Conservation (phyloP, 805 yeast genomes). For the Schizosaccharomyces cryophilus region DNA sequence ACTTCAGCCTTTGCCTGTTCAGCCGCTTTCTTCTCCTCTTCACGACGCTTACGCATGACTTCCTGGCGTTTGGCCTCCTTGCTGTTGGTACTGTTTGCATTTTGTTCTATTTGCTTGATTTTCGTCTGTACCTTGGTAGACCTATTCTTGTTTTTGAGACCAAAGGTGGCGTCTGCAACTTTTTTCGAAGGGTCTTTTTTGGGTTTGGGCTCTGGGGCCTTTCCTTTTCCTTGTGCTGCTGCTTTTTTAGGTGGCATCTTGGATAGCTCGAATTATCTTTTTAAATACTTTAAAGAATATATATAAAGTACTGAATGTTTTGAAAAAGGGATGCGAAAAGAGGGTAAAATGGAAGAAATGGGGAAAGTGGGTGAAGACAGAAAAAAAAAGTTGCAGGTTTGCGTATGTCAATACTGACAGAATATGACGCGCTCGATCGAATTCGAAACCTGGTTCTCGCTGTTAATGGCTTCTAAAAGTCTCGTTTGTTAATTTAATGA, state of each 20-base stretch:
- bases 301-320: no score
- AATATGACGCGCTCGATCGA: no score
- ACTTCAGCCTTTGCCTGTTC: constrained; percentile 80
- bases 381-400: no score
- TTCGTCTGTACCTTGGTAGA: constrained; percentile 67
- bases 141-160: constrained; percentile 83
- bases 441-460: no score
- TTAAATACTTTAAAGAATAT: no score
- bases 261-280: no score
- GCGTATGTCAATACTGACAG: not conserved
- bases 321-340: no score
- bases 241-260: not conserved
- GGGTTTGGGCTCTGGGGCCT: not conserved
- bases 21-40: constrained; percentile 69
- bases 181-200: not conserved
- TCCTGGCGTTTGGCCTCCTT: constrained; percentile 20
- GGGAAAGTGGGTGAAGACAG: no score
- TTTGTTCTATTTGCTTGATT: constrained; percentile 43
- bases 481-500: no score
- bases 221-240: not conserved
- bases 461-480: no score
- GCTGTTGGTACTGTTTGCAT: constrained; percentile 16
- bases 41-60: constrained; percentile 42
- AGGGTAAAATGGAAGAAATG: no score
- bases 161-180: constrained; percentile 74